Evolutionary conservation across 2,329 filamentous ascomycete genomes (phyloP), one percentile per base, ranked within the genome.

Genomic region (Talaromyces albobiverticillius): DNA sequence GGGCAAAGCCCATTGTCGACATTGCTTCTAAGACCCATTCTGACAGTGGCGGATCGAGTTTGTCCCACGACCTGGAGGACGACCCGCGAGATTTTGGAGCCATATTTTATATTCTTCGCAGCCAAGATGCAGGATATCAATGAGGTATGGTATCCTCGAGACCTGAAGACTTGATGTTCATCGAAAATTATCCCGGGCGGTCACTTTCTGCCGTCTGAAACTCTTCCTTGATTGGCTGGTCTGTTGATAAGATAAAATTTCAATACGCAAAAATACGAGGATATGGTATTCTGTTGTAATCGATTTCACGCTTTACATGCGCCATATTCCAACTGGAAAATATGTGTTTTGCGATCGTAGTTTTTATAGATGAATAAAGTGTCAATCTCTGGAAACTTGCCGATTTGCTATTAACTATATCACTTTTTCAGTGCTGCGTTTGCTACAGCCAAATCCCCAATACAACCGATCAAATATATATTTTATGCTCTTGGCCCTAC

Each of bases 21-120:
- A 95, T 85, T 56, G 90, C 91, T 61, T 95, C 89, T 51, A 94
- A 77, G 54, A 94, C 84, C 90, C 92, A 97, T 83, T 87, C 80
- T 57, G 87, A 88, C 29, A 91, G 75, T 5, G 86, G 75, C 14
- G 88, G 87, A 1, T 82, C 87, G 51, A 91, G 76, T 13, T 82
- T 82, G 63, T 87, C 82, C 84, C 88, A 93, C 25, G 82, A 76
- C 60, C 83, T 75, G 40, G 79, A 74, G 31, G 76, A 69, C 4
- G 65, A 61, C 18, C 59, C 57, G 40, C 66, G 75, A 76, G 71
- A 77, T 79, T 70, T 70, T 2, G 66, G 62, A 32, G 69, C 64
- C 66, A 72, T 71, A 25, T 38, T 47, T 20, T 29, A 11, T 9
- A 9, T 32, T 26, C 29, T 8, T 40, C 10, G 8, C 49, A 6